Percentiles rank a stretch among this genome's conserved stretches.
phyloP scores from a whole-genome alignment of 2,329 filamentous ascomycete species.

The Aspergillus pseudonomiae region DNA sequence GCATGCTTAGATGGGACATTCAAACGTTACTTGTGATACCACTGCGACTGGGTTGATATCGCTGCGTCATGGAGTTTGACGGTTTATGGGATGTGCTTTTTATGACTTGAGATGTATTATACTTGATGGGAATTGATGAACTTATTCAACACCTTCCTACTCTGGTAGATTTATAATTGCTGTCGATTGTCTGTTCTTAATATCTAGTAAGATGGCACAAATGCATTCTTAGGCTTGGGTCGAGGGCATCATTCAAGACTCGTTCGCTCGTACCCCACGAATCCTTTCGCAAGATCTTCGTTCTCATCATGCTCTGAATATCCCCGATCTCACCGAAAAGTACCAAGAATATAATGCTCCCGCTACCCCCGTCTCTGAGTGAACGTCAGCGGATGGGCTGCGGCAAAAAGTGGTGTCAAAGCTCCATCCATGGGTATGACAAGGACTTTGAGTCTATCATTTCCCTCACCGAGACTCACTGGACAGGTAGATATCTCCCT shows the following conservation, averaged over 20 bases:
- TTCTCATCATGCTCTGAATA: not conserved
- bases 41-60: not conserved
- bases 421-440: not conserved
- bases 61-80: not conserved
- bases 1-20: slow-evolving; percentile 30
- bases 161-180: not conserved
- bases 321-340: not conserved
- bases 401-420: not conserved
- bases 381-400: not conserved
- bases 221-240: not conserved
- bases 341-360: not conserved
- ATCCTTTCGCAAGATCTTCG: not conserved
- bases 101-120: not conserved
- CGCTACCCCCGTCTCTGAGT: not conserved
- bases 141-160: not conserved
- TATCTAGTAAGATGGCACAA: too few relatives aligned
- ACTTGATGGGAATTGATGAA: not conserved
- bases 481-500: too few relatives aligned
- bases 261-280: not conserved
- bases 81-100: not conserved
- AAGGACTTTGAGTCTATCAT: not conserved
- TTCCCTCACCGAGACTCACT: not conserved
- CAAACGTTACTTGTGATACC: not conserved
- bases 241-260: not conserved
- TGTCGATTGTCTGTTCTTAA: not conserved